Base-by-base conservation (phyloP, 805 yeast genomes). In the Kodamaea leandrae region DNA sequence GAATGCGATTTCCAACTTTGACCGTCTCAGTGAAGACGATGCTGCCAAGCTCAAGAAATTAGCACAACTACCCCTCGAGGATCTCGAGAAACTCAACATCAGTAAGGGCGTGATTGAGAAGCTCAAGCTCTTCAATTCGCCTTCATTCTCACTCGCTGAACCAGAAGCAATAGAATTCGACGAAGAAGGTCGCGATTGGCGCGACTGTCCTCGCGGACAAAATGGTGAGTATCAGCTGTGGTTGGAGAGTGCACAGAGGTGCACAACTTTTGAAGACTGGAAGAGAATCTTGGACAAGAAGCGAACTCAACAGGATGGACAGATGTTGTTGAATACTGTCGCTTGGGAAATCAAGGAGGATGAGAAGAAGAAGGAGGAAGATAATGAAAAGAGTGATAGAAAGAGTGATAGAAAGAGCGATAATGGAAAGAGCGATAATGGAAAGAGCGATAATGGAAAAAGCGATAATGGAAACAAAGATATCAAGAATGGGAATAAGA, bases 141-240 rank as follows among this genome's bases (percentile, higher is more conserved):
- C n/a, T 25, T 6, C 6, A 5, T 12, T 19, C 25, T 17, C 19
- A 8, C 23, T 30, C 13, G 33, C 33, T 10, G 33, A 30, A 15
- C 13, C 33, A 8, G 33, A 38, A 19, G 36, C 47, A 3, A 61
- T 76, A 27, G 79, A 76, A 36, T 74, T 77, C 55, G 86, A 80
- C 54, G 72, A 76, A 19, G 56, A 68, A 34, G 87, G 86, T 0
- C 65, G 77, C 25, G 89, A 83, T 60, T 82, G 89, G 86, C 63
- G 88, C 50, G 89, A 82, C 57, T 67, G 81, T 9, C 83, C 86
- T 2, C 63, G 88, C 37, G 86, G 78, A 2, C 66, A 65, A 1
- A 83, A 83, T 53, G 58, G 62, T 9, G 37, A 48, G 7, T 58
- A 49, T 40, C 49, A 52, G 9, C 44, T 41, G 2, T 46, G 51